A percentile compares a stretch with the other conserved stretches of the same genome.
Evolutionary conservation across 805 yeast species (phyloP).

Genomic region (Citeromyces nyonsensis): DNA sequence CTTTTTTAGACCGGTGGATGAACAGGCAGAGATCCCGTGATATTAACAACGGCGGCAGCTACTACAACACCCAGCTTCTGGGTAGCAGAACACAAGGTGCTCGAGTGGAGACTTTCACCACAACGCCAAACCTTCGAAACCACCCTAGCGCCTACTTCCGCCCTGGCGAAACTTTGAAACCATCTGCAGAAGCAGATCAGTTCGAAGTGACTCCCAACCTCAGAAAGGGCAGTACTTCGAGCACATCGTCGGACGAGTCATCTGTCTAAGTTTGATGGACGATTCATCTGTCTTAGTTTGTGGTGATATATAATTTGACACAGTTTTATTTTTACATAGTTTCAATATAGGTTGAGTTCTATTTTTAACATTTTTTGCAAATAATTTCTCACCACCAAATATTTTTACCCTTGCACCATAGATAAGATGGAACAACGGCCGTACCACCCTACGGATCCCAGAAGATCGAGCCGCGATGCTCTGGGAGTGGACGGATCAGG

Average conservation of each 20-base stretch:
- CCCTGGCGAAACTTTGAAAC: background rate
- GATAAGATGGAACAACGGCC: background rate
- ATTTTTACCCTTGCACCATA: background rate
- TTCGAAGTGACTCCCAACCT: background rate
- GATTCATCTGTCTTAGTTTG: too few species aligned
- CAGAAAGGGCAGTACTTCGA: background rate
- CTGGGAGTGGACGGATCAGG: too few species aligned
- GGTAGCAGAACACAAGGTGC: conserved; percentile 2
- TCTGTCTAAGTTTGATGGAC: too few species aligned
- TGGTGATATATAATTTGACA: too few species aligned
- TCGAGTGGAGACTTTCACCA: conserved; percentile 5
- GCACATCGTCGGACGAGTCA: background rate
- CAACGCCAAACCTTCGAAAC: conserved; percentile 14
- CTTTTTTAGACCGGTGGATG: conserved; percentile 18
- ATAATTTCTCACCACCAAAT: too few species aligned
- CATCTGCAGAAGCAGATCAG: background rate
- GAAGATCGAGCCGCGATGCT: too few species aligned
- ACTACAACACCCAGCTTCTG: conserved; percentile 5
- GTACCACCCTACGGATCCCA: too few species aligned
- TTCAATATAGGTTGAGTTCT: too few species aligned
- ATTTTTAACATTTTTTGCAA: too few species aligned
- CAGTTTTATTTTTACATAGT: too few species aligned
- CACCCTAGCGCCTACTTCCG: conserved; percentile 13
- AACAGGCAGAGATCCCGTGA: conserved; percentile 8
- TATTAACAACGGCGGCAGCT: conserved; percentile 11